These are phyloP conservation scores for Tribonema minus DNA, from an alignment of 108 stramenopile species.

Conservation along the genomic window DNA sequence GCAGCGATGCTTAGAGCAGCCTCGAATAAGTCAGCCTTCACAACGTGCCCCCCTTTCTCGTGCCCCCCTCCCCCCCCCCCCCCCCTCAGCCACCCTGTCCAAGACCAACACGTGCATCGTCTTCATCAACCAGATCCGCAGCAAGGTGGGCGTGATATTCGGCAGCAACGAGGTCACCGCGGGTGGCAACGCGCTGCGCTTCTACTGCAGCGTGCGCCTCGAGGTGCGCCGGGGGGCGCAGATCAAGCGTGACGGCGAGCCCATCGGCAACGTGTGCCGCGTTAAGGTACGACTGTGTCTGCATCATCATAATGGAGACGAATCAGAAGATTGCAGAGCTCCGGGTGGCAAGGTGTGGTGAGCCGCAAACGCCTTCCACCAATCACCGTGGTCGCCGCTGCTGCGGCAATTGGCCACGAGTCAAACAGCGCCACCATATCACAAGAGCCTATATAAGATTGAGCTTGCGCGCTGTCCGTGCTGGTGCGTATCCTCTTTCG, in stretches of 20 bases:
- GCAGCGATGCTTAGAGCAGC: too few relatives aligned
- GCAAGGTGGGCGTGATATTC: constrained; percentile 77
- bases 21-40: too few relatives aligned
- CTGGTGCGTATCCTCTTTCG: neutral
- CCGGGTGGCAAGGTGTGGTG: too few relatives aligned
- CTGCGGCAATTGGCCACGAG: too few relatives aligned
- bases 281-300: constrained; percentile 54
- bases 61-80: too few relatives aligned
- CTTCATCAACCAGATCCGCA: constrained; percentile 85
- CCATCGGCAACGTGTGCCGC: constrained; percentile 76
- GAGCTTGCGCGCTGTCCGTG: neutral
- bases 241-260: constrained; percentile 75
- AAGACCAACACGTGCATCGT: constrained; percentile 78
- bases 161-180: constrained; percentile 87
- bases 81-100: constrained; percentile 59
- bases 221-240: constrained; percentile 56
- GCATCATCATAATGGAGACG: neutral
- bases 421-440: neutral
- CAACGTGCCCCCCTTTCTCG: too few relatives aligned
- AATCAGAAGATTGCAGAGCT: too few relatives aligned
- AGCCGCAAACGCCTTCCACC: too few relatives aligned
- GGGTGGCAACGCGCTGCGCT: constrained; percentile 92
- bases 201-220: constrained; percentile 74
- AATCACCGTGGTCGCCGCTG: too few relatives aligned
- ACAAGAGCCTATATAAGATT: neutral